These are phyloP conservation scores for Podospora fimiseda DNA, from an alignment of 495 filamentous ascomycete genomes.

Conservation along the genomic window DNA sequence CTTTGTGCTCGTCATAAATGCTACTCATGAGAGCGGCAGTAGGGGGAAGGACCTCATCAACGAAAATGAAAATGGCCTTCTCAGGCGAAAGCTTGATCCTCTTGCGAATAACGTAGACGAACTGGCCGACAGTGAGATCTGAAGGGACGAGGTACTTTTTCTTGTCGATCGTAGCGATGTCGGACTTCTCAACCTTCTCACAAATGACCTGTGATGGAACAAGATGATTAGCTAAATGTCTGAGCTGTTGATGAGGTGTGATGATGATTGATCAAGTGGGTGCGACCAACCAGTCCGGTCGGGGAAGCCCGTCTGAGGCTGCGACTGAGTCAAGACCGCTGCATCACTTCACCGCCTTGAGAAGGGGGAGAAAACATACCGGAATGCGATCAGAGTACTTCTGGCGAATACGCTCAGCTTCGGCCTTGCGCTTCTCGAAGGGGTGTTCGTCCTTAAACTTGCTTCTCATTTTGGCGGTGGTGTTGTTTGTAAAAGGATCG, in stretches of 20 bases:
- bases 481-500: slow-evolving; percentile 4
- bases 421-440: slow-evolving; percentile 99
- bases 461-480: slow-evolving; percentile 68
- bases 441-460: slow-evolving; percentile 99
- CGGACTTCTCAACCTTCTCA: slow-evolving; percentile 98
- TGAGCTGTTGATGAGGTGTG: not conserved
- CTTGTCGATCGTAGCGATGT: slow-evolving; percentile 99
- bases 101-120: slow-evolving; percentile 99
- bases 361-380: slow-evolving; percentile 51
- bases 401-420: slow-evolving; percentile 97
- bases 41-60: slow-evolving; percentile 95
- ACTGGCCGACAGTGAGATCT: slow-evolving; percentile 97
- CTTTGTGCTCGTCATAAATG: slow-evolving; percentile 99
- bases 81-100: slow-evolving; percentile 99
- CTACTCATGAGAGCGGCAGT: slow-evolving; percentile 98
- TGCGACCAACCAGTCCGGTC: not conserved
- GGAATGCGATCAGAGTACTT: slow-evolving; percentile 99
- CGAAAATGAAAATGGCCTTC: slow-evolving; percentile 99
- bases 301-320: not conserved
- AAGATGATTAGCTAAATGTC: slow-evolving; percentile 7
- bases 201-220: slow-evolving; percentile 73
- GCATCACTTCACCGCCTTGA: slow-evolving; percentile 7
- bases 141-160: slow-evolving; percentile 99
- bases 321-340: slow-evolving; percentile 3
- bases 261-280: not conserved